phyloP scores from a whole-genome alignment of 2,329 filamentous ascomycete species.

The Emmonsiellopsis sp. region DNA sequence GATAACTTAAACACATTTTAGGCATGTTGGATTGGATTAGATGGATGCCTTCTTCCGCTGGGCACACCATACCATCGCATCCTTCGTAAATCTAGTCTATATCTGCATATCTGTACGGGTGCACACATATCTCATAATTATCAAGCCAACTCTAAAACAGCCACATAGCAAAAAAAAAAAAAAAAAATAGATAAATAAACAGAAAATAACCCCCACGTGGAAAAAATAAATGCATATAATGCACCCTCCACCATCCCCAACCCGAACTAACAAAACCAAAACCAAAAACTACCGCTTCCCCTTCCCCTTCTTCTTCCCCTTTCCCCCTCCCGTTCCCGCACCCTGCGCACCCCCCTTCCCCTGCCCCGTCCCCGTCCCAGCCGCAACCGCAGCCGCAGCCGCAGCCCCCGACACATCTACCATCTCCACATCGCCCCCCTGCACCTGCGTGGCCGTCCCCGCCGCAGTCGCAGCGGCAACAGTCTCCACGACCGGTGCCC shows the following conservation, averaged over 20 bases:
- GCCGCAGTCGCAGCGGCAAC: constrained; percentile 23
- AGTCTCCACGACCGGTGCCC: constrained; percentile 40
- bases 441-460: constrained; percentile 26
- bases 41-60: too few species aligned
- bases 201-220: background rate
- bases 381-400: constrained; percentile 14
- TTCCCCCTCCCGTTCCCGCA: constrained; percentile 61
- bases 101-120: too few species aligned
- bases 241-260: background rate
- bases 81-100: too few species aligned
- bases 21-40: too few species aligned
- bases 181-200: background rate
- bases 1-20: too few species aligned
- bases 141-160: background rate
- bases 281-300: constrained; percentile 48
- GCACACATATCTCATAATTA: background rate
- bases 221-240: background rate
- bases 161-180: background rate
- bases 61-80: too few species aligned
- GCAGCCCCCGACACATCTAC: constrained; percentile 28
- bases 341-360: constrained; percentile 46
- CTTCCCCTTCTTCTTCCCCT: constrained; percentile 64
- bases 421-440: constrained; percentile 16
- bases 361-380: constrained; percentile 24
- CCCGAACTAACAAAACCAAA: background rate